Evolutionary conservation across 345 rosid species (phyloP).

Genomic region (Gossypium bickii): DNA sequence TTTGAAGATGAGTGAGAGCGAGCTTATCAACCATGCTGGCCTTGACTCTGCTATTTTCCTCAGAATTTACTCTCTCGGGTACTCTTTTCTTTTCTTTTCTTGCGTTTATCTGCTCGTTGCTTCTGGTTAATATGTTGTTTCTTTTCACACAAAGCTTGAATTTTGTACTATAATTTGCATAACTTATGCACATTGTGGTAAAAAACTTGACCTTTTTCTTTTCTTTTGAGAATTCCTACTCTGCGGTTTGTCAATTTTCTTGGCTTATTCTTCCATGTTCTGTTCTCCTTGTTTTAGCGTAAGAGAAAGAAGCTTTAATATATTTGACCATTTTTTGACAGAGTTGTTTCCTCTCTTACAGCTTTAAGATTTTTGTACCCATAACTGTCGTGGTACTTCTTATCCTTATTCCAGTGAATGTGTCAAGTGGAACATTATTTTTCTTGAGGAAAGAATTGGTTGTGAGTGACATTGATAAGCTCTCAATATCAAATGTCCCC

Average conservation of each 20-base stretch:
- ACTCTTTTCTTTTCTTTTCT: constrained; percentile 4
- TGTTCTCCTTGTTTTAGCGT: neutral
- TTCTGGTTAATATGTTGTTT: constrained; percentile 7
- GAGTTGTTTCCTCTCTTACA: constrained; percentile 27
- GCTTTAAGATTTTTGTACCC: constrained; percentile 87
- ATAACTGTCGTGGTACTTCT: constrained; percentile 64
- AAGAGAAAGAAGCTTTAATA: neutral
- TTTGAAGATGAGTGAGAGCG: constrained; percentile 68
- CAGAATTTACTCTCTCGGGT: constrained; percentile 92
- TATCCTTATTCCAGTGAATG: constrained; percentile 87
- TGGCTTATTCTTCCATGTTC: neutral
- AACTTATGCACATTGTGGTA: neutral
- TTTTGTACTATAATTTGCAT: neutral
- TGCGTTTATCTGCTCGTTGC: neutral
- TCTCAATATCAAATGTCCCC: constrained; percentile 85
- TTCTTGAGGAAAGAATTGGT: constrained; percentile 80
- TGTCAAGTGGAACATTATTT: constrained; percentile 80
- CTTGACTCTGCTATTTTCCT: constrained; percentile 89
- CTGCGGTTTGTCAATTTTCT: neutral
- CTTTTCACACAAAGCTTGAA: neutral
- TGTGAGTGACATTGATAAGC: constrained; percentile 83
- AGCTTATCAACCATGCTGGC: constrained; percentile 82
- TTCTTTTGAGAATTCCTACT: neutral
- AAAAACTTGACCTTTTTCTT: neutral
- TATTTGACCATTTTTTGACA: neutral